Conservation (phyloP, 225 moss, liverwort and hornwort genomes). For the Pseudisothecium myosuroides region DNA sequence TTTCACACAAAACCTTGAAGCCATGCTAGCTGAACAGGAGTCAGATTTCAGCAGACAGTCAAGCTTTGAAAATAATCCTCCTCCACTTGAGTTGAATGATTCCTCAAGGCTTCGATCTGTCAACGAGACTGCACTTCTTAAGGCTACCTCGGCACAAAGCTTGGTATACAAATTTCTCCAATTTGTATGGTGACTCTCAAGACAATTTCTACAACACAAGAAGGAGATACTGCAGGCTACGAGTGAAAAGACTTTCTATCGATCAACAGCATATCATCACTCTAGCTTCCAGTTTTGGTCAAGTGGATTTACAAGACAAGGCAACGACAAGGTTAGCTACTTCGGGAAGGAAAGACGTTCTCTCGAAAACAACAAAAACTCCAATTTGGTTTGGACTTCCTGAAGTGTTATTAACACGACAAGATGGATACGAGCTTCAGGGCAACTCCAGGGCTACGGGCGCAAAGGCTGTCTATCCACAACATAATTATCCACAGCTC, state of each 20-base stretch:
- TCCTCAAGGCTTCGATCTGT: background rate
- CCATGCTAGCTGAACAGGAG: background rate
- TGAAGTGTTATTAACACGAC: background rate
- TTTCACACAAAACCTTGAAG: background rate
- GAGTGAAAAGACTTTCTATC: background rate
- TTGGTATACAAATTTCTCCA: background rate
- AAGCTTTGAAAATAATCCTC: background rate
- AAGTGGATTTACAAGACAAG: background rate
- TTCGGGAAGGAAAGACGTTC: background rate
- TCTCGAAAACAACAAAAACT: no score
- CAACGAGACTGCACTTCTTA: background rate
- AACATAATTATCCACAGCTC: background rate
- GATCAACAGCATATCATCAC: background rate
- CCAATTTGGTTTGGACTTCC: background rate
- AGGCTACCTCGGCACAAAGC: background rate
- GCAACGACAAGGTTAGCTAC: background rate
- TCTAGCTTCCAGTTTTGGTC: background rate
- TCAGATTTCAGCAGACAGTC: background rate
- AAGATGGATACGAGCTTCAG: background rate
- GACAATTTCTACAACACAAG: background rate
- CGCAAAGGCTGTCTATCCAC: background rate
- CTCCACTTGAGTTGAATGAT: background rate
- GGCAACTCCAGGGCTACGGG: background rate
- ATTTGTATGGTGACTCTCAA: background rate
- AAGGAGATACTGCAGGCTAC: background rate